Percentiles rank a stretch among this genome's conserved stretches.
Evolutionary conservation across 257 asterid species (phyloP).

Genomic region (Solanum pimpinellifolium): DNA sequence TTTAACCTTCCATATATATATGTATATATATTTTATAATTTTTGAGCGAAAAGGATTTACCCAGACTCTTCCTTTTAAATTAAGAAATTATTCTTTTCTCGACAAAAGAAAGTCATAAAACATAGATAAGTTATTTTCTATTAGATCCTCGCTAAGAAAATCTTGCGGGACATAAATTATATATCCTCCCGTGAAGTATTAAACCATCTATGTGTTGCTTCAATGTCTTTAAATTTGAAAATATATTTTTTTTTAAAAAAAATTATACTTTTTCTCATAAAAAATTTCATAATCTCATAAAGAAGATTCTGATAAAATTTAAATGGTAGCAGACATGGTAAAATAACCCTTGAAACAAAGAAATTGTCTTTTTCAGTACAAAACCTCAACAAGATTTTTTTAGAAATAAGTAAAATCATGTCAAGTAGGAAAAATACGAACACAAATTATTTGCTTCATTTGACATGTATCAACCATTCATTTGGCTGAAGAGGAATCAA

Average conservation of each 20-base stretch:
- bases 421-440: background rate
- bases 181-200: background rate
- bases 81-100: background rate
- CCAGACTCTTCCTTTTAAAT: too few relatives aligned
- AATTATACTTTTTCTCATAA: too few relatives aligned
- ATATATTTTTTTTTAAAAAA: too few relatives aligned
- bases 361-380: background rate
- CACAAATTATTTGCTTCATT: background rate
- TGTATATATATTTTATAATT: too few relatives aligned
- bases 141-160: background rate
- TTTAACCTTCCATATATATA: too few relatives aligned
- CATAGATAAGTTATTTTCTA: background rate
- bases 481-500: background rate
- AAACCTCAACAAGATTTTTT: background rate
- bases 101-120: background rate
- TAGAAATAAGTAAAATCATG: background rate
- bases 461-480: background rate
- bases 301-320: background rate
- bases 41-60: too few relatives aligned
- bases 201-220: background rate
- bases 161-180: background rate
- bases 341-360: background rate
- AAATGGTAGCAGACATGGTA: background rate
- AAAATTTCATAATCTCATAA: background rate
- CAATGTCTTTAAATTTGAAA: background rate